A percentile compares a stretch with the other conserved stretches of the same genome.
phyloP scores from a whole-genome alignment of 305 asterid species.

The Fraxinus floribunda region DNA sequence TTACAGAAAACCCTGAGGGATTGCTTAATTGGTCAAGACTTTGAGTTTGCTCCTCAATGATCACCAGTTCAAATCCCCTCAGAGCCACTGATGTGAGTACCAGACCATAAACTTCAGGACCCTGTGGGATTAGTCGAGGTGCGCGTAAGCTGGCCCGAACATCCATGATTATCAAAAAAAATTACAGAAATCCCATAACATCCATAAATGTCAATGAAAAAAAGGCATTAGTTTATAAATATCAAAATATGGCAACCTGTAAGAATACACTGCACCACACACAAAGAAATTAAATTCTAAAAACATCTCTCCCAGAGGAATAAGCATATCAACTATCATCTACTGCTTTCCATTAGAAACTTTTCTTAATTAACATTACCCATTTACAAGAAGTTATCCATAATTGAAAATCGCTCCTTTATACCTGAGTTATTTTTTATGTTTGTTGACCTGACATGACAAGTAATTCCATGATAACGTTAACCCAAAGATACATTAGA shows the following conservation, averaged over 20 bases:
- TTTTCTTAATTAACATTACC: background rate
- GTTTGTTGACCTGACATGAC: background rate
- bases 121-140: too few relatives aligned
- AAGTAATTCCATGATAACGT: background rate
- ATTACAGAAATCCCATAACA: background rate
- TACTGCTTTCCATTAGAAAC: background rate
- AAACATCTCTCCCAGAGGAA: background rate
- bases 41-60: too few relatives aligned
- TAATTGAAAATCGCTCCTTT: background rate
- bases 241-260: background rate
- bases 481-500: background rate
- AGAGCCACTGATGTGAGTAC: too few relatives aligned
- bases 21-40: too few relatives aligned
- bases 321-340: background rate
- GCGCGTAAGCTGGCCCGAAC: too few relatives aligned
- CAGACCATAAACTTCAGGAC: too few relatives aligned
- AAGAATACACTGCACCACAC: background rate
- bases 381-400: background rate
- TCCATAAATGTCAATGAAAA: background rate
- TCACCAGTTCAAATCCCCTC: too few relatives aligned
- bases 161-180: background rate
- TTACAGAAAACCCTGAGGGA: background rate
- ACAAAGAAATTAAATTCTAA: background rate
- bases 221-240: background rate
- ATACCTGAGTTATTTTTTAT: background rate